phyloP scores from a whole-genome alignment of 2,329 filamentous ascomycete genomes.

The Fusarium guadeloupense region DNA sequence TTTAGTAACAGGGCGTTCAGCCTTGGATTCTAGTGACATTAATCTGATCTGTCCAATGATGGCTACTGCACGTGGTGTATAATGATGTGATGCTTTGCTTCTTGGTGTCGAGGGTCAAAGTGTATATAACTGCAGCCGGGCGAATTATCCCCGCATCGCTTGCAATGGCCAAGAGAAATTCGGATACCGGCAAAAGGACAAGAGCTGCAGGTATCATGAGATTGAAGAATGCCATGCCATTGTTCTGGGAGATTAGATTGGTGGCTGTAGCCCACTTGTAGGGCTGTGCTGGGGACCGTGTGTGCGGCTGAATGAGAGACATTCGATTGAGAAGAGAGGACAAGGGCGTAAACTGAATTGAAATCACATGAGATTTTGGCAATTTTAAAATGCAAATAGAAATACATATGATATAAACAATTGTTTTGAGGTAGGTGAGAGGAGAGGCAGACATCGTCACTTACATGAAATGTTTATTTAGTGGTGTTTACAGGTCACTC shows the following conservation, averaged over 20 bases:
- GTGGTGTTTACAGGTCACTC: neutral
- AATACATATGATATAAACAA: neutral
- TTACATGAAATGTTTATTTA: too few species aligned
- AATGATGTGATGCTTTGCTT: too few species aligned
- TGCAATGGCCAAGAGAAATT: conserved; percentile 10
- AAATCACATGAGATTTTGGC: neutral
- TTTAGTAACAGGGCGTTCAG: conserved; percentile 1
- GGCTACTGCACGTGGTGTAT: neutral
- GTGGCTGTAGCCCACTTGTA: neutral
- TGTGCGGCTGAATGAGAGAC: neutral
- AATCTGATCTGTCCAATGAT: conserved; percentile 7
- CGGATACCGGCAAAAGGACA: conserved; percentile 25
- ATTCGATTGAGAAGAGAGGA: neutral
- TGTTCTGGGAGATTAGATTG: neutral
- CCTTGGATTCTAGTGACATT: too few species aligned
- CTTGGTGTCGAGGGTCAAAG: neutral
- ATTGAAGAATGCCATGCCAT: neutral
- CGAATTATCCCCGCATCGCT: conserved; percentile 13
- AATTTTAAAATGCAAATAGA: neutral
- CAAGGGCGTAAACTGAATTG: neutral
- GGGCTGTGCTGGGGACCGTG: conserved; percentile 17
- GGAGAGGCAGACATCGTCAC: too few species aligned
- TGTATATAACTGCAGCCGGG: conserved; percentile 10
- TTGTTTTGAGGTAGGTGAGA: too few species aligned
- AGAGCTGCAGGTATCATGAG: conserved; percentile 4